These are phyloP conservation scores for Tetratostichococcus sp. DNA, from an alignment of 139 green algal genomes.

Conservation along the genomic window DNA sequence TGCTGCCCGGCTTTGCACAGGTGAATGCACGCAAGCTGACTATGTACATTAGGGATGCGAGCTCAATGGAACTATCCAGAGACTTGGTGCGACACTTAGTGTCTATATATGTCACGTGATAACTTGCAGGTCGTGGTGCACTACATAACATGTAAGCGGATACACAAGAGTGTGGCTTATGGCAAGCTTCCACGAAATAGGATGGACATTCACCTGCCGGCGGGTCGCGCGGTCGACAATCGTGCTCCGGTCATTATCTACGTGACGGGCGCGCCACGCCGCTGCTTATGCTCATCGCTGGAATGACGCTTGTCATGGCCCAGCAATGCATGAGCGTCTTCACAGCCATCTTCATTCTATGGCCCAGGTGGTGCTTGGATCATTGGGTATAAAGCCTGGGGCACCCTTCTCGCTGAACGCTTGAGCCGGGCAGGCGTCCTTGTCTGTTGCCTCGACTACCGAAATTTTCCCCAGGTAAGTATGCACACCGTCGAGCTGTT, in stretches of 20 bases:
- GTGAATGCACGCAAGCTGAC: conserved; percentile 12
- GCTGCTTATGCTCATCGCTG: no score
- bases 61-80: no score
- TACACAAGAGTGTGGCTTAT: conserved; percentile 70
- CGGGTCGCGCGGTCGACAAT: no score
- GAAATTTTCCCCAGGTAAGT: conserved; percentile 86
- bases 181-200: conserved; percentile 69
- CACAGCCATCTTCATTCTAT: no score
- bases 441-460: conserved; percentile 89
- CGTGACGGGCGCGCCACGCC: conserved; percentile 77
- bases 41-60: no score
- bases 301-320: no score
- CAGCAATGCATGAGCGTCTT: no score
- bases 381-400: conserved; percentile 96
- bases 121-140: conserved; percentile 51
- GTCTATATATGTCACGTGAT: no score
- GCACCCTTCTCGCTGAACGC: conserved; percentile 74
- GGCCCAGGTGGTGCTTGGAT: conserved; percentile 82
- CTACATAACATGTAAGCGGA: conserved; percentile 70
- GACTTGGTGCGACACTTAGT: no score
- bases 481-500: no score
- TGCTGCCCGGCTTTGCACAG: conserved; percentile 57
- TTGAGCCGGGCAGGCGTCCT: conserved; percentile 79
- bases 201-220: conserved; percentile 79
- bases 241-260: conserved; percentile 77